Conservation (phyloP, 2,329 filamentous ascomycete species). For the Arthrinium puccinioides region DNA sequence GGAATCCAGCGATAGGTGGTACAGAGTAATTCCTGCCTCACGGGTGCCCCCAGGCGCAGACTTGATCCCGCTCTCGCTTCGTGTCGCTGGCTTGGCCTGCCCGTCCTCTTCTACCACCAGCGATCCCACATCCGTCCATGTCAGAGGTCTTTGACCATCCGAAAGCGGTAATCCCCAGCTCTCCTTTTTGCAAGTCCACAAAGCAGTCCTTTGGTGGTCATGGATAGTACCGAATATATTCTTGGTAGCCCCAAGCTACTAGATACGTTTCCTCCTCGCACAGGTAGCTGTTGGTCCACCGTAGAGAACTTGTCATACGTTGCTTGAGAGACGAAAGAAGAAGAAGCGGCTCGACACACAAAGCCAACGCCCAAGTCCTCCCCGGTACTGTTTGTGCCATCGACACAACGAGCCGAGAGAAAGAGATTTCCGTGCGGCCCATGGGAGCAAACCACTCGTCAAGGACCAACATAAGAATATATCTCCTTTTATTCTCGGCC, state of each 20-base stretch:
- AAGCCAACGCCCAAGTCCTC: background rate
- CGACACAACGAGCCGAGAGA: too few species aligned
- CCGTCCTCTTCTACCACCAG: background rate
- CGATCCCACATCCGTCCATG: conserved; percentile 1
- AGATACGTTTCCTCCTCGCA: too few species aligned
- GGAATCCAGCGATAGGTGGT: background rate
- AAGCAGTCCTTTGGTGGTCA: conserved; percentile 1
- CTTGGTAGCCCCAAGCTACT: background rate
- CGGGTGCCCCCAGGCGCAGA: background rate
- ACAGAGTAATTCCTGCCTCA: background rate
- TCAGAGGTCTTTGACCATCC: conserved; percentile 1
- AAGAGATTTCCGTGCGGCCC: too few species aligned
- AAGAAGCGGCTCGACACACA: conserved; percentile 3
- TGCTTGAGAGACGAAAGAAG: too few species aligned
- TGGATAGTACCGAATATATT: conserved; percentile 1
- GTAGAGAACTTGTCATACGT: conserved; percentile 1
- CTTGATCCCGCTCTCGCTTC: background rate
- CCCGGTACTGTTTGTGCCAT: background rate
- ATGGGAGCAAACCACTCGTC: too few species aligned
- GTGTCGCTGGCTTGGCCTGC: background rate
- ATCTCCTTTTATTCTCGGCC: background rate
- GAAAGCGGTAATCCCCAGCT: conserved; percentile 3
- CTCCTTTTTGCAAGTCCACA: background rate
- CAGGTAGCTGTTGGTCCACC: background rate
- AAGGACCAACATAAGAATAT: conserved; percentile 3